Conservation (phyloP, 352 stramenopile species). For the Phytophthora constricta region DNA sequence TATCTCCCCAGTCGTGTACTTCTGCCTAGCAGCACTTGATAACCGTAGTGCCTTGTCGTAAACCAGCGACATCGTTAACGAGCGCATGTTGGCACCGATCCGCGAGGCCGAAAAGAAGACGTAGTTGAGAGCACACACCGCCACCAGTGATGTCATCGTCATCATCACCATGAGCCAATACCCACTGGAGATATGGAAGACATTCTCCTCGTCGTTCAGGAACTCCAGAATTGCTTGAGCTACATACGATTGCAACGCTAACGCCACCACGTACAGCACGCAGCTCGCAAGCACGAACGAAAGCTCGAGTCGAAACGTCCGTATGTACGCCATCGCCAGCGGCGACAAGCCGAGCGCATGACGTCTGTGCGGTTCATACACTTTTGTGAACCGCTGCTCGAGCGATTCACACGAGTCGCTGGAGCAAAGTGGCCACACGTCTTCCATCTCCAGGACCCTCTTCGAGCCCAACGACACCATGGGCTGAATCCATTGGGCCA, state of each 20-base stretch:
- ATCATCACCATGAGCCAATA: constrained; percentile 43
- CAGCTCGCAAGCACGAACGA: constrained; percentile 15
- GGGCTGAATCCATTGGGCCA: constrained; percentile 45
- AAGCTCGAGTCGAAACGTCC: constrained; percentile 28
- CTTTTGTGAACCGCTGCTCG: constrained; percentile 24
- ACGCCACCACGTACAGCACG: constrained; percentile 34
- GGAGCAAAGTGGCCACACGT: constrained; percentile 38
- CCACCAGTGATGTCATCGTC: constrained; percentile 24
- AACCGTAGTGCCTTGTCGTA: constrained; percentile 67
- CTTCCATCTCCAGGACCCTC: constrained; percentile 34
- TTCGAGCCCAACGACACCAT: constrained; percentile 39
- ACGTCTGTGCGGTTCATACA: constrained; percentile 20
- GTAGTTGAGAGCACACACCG: constrained; percentile 44
- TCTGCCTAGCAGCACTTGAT: constrained; percentile 49
- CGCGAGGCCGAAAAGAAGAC: constrained; percentile 42
- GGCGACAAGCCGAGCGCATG: constrained; percentile 24
- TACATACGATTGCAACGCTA: constrained; percentile 39
- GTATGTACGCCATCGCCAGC: constrained; percentile 19
- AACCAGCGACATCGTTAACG: constrained; percentile 49
- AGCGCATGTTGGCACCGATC: constrained; percentile 49
- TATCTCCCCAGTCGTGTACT: constrained; percentile 48
- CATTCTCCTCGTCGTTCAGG: constrained; percentile 36
- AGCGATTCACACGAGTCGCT: constrained; percentile 33
- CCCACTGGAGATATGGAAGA: constrained; percentile 33
- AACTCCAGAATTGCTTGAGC: constrained; percentile 36